Conservation (phyloP, 2,329 filamentous ascomycete genomes). For the Bipolaris cookei region DNA sequence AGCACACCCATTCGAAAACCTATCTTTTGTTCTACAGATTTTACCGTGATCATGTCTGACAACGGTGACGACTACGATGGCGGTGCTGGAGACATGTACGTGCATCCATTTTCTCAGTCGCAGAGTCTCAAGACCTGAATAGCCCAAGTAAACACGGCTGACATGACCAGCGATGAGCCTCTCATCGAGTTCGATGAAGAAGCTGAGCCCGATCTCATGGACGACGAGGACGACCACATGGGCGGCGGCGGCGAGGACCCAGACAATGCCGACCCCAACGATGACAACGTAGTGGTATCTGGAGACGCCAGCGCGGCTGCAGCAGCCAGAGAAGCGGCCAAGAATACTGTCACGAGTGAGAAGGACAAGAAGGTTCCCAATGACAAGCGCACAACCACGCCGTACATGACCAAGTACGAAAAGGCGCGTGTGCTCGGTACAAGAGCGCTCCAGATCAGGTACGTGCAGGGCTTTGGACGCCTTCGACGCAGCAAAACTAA, state of each 20-base stretch:
- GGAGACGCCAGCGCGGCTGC: slow-evolving; percentile 61
- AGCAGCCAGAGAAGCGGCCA: slow-evolving; percentile 49
- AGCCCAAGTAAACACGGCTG: slow-evolving; percentile 14
- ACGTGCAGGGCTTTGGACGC: slow-evolving; percentile 35
- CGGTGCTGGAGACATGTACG: slow-evolving; percentile 40
- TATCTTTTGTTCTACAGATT: neutral
- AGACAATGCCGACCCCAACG: slow-evolving; percentile 40
- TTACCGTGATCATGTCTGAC: slow-evolving; percentile 52
- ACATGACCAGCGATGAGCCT: slow-evolving; percentile 47
- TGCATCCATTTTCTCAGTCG: slow-evolving; percentile 20
- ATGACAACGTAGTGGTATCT: slow-evolving; percentile 53
- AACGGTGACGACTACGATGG: slow-evolving; percentile 52
- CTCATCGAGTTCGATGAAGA: slow-evolving; percentile 62
- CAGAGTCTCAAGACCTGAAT: slow-evolving; percentile 6
- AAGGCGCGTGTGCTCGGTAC: slow-evolving; percentile 91
- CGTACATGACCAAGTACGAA: slow-evolving; percentile 99
- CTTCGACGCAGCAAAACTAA: slow-evolving; percentile 20
- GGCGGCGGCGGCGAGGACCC: slow-evolving; percentile 44
- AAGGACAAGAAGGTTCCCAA: slow-evolving; percentile 88
- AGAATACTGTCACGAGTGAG: slow-evolving; percentile 63
- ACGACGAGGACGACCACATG: slow-evolving; percentile 63
- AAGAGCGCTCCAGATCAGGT: slow-evolving; percentile 94
- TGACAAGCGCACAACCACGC: slow-evolving; percentile 87
- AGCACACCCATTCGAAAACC: neutral
- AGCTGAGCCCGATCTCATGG: slow-evolving; percentile 69